Evolutionary conservation across 345 rosid species (phyloP).

Genomic region (Theobroma cacao): DNA sequence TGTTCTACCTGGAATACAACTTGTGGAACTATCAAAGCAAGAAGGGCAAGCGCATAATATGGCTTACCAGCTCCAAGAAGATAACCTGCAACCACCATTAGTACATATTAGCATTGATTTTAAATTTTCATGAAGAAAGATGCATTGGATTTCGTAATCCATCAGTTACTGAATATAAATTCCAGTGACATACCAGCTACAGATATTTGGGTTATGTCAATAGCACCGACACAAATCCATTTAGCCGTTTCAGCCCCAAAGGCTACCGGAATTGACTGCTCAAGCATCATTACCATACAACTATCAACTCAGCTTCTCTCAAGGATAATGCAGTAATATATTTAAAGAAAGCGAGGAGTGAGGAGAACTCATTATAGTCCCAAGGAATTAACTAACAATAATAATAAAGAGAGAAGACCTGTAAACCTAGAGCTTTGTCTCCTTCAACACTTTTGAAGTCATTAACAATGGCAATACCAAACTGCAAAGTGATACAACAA

Average conservation of each 20-base stretch:
- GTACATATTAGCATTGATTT: neutral
- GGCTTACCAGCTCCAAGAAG: slow-evolving; percentile 95
- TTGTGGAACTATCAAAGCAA: slow-evolving; percentile 77
- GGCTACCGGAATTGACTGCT: slow-evolving; percentile 95
- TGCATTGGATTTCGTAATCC: neutral
- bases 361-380: neutral
- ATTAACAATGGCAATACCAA: slow-evolving; percentile 92
- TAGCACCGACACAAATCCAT: slow-evolving; percentile 99
- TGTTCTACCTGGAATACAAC: slow-evolving; percentile 75
- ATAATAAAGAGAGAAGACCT: slow-evolving; percentile 37
- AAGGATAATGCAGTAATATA: neutral
- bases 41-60: slow-evolving; percentile 75
- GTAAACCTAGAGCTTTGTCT: slow-evolving; percentile 92
- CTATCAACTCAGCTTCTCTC: neutral
- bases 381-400: neutral
- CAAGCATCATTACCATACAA: slow-evolving; percentile 13
- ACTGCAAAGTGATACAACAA: slow-evolving; percentile 39
- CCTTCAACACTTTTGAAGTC: slow-evolving; percentile 99
- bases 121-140: neutral
- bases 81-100: slow-evolving; percentile 55
- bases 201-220: slow-evolving; percentile 89
- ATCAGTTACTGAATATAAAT: neutral
- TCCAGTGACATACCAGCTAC: slow-evolving; percentile 65
- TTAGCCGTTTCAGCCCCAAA: slow-evolving; percentile 98
- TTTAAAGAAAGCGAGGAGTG: slow-evolving; percentile 10